phyloP scores from a whole-genome alignment of 2,329 filamentous ascomycete genomes.

The Polychaeton citri region DNA sequence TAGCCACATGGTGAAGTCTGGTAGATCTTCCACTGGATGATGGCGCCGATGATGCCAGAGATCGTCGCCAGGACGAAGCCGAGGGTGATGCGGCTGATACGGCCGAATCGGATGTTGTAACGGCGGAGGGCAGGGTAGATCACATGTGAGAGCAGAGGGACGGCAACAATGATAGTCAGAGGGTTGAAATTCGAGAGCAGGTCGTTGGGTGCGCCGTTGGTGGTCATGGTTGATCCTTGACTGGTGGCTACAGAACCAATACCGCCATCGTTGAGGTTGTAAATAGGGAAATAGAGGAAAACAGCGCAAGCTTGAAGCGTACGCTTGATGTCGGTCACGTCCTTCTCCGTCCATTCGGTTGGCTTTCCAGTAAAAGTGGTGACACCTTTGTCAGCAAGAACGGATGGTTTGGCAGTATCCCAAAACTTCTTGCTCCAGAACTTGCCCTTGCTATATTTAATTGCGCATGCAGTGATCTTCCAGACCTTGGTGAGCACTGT shows the following conservation, averaged over 20 bases:
- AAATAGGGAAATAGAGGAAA: conserved; percentile 39
- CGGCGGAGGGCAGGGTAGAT: conserved; percentile 30
- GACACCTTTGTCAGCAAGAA: conserved; percentile 8
- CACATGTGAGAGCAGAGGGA: conserved; percentile 28
- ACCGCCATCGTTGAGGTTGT: conserved; percentile 19
- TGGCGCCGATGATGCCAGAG: conserved; percentile 37
- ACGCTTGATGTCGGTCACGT: conserved; percentile 57
- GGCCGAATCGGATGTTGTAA: conserved; percentile 26
- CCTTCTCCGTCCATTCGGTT: conserved; percentile 49
- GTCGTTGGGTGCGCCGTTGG: conserved; percentile 29
- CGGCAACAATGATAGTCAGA: conserved; percentile 29
- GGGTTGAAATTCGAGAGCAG: conserved; percentile 33
- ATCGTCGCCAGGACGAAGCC: conserved; percentile 38
- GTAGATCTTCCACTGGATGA: conserved; percentile 42
- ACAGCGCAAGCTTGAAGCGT: conserved; percentile 53
- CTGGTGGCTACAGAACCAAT: conserved; percentile 9
- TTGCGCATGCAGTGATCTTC: conserved; percentile 9
- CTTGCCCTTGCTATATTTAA: conserved; percentile 11
- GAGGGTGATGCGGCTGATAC: conserved; percentile 37
- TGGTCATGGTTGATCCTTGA: conserved; percentile 12
- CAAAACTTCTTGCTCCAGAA: conserved; percentile 13
- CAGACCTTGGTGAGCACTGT: conserved; percentile 9
- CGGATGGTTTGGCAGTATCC: conserved; percentile 11
- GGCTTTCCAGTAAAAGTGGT: conserved; percentile 7
- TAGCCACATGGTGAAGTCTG: conserved; percentile 35